Conservation (phyloP, 1,284 basidiomycete species). For the Irpex lacteus region DNA sequence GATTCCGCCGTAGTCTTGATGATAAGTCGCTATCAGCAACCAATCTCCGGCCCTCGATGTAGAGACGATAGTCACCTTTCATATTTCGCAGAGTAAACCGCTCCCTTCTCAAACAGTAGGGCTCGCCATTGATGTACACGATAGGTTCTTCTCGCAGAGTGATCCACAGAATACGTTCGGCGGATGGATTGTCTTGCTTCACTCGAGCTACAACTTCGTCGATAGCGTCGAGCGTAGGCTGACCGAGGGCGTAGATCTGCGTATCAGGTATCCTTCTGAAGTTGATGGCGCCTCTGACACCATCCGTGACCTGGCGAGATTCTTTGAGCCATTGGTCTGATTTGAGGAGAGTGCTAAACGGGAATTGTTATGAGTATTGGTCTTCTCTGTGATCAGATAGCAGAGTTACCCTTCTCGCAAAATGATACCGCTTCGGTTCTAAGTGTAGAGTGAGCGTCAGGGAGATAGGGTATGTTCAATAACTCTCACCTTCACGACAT, state of each 20-base stretch:
- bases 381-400: conserved; percentile 5
- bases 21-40: background rate
- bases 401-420: conserved; percentile 70
- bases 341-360: conserved; percentile 78
- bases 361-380: background rate
- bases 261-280: conserved; percentile 85
- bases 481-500: conserved; percentile 75
- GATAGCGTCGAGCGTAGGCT: conserved; percentile 91
- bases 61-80: conserved; percentile 53
- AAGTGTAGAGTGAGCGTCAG: background rate
- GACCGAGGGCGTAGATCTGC: conserved; percentile 90
- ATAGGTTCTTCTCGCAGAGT: conserved; percentile 93
- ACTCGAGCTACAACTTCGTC: conserved; percentile 79
- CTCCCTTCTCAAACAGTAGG: conserved; percentile 78
- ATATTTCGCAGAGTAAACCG: conserved; percentile 82
- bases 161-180: conserved; percentile 82
- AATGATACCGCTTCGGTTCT: conserved; percentile 93
- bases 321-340: conserved; percentile 88
- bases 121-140: conserved; percentile 89
- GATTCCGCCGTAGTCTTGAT: conserved; percentile 86
- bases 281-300: conserved; percentile 90
- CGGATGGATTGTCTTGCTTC: conserved; percentile 56
- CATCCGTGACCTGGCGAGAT: conserved; percentile 59
- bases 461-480: background rate
- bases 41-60: background rate